Percentiles rank a stretch among this genome's conserved stretches.
These are phyloP conservation scores for Tetrapisispora taiwanensis DNA, from an alignment of 805 yeast species.

Conservation along the genomic window DNA sequence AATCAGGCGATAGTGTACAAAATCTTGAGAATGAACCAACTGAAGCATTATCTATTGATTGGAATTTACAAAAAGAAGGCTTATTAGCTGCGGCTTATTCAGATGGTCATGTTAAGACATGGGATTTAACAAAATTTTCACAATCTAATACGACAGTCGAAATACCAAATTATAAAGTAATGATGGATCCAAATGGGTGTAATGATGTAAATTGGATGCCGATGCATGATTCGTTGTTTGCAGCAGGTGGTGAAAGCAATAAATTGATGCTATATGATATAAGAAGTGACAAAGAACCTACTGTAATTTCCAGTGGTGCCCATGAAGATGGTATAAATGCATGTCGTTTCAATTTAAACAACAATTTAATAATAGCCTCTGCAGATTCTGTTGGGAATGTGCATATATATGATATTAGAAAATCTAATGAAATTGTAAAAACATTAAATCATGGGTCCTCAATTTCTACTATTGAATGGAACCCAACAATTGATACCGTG, in stretches of 20 bases:
- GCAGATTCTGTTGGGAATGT: slow-evolving; percentile 55
- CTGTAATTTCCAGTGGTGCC: background rate
- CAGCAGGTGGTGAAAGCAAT: slow-evolving; percentile 58
- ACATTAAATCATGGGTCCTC: slow-evolving; percentile 36
- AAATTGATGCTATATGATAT: slow-evolving; percentile 43
- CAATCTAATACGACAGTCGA: slow-evolving; percentile 18
- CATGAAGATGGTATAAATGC: slow-evolving; percentile 39
- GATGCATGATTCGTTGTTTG: slow-evolving; percentile 50
- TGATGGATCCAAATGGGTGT: slow-evolving; percentile 38
- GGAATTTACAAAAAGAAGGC: slow-evolving; percentile 63
- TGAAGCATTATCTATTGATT: slow-evolving; percentile 64
- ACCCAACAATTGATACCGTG: slow-evolving; percentile 42
- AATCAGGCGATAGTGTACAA: background rate
- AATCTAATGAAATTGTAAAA: slow-evolving; percentile 24
- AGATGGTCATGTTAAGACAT: slow-evolving; percentile 53
- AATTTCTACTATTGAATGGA: slow-evolving; percentile 66
- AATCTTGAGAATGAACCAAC: slow-evolving; percentile 16
- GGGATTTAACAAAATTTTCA: slow-evolving; percentile 49
- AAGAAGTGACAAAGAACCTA: slow-evolving; percentile 26
- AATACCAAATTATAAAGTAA: slow-evolving; percentile 13
- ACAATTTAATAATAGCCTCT: slow-evolving; percentile 49
- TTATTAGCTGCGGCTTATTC: slow-evolving; percentile 48
- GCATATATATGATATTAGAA: slow-evolving; percentile 58
- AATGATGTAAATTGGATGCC: slow-evolving; percentile 69
- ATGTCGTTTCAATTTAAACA: slow-evolving; percentile 48